A percentile compares a stretch with the other conserved stretches of the same genome.
phyloP scores from a whole-genome alignment of 108 stramenopile species.

The Phaeodactylum tricornutum region DNA sequence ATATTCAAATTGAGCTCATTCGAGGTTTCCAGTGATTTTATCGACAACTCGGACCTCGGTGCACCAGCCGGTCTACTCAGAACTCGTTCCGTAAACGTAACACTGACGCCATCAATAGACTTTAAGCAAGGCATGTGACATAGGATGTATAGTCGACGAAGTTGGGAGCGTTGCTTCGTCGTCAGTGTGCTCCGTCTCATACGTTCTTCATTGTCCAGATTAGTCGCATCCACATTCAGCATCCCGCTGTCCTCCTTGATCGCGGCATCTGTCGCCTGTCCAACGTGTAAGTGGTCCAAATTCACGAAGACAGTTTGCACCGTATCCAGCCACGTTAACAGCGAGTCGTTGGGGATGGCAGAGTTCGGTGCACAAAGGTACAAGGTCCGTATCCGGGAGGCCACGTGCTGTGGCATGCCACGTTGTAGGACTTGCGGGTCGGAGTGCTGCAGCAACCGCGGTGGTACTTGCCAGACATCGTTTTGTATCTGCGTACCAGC shows the following conservation, averaged over 20 bases:
- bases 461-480: no score
- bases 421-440: background rate
- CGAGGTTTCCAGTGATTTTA: no score
- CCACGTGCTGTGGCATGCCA: background rate
- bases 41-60: no score
- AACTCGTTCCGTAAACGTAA: background rate
- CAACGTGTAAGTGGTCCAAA: background rate
- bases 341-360: background rate
- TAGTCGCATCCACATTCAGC: background rate
- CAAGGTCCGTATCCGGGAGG: background rate
- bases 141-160: background rate
- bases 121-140: background rate
- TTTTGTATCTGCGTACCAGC: background rate
- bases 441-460: no score
- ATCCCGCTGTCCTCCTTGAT: background rate
- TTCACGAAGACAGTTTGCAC: background rate
- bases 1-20: no score
- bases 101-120: background rate
- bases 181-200: background rate
- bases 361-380: no score
- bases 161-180: background rate
- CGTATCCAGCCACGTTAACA: background rate
- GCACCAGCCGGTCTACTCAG: background rate
- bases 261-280: background rate
- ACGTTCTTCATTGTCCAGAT: background rate